Percentiles rank a stretch among this genome's conserved stretches.
phyloP scores from a whole-genome alignment of 352 stramenopile genomes.

The Blastocystis sp. region DNA sequence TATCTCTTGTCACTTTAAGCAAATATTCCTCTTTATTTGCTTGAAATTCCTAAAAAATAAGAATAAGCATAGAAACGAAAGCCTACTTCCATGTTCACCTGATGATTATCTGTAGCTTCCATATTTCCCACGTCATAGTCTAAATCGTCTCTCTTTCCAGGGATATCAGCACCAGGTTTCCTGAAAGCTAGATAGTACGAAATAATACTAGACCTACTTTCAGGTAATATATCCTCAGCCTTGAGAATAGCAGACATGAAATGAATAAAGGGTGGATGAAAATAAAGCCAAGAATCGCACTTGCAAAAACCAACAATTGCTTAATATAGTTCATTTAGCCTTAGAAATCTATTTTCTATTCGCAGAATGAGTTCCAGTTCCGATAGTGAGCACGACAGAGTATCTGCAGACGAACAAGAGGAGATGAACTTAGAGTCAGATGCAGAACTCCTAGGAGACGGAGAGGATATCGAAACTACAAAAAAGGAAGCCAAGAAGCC shows the following conservation, averaged over 20 bases:
- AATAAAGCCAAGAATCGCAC: background rate
- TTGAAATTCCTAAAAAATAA: slow-evolving; percentile 18
- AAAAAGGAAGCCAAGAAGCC: background rate
- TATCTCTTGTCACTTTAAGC: slow-evolving; percentile 78
- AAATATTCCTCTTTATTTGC: slow-evolving; percentile 77
- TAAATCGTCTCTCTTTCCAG: slow-evolving; percentile 70
- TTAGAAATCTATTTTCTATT: background rate
- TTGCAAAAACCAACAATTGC: background rate
- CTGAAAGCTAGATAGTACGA: slow-evolving; percentile 40
- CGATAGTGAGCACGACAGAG: background rate
- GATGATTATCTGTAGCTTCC: slow-evolving; percentile 78
- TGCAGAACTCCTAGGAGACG: background rate
- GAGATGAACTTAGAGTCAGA: background rate
- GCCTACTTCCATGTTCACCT: slow-evolving; percentile 71
- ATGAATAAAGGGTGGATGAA: background rate
- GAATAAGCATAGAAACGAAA: background rate
- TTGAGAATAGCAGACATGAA: slow-evolving; percentile 31
- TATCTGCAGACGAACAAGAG: background rate
- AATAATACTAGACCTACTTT: background rate
- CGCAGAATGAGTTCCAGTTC: slow-evolving; percentile 6
- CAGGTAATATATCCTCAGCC: slow-evolving; percentile 5
- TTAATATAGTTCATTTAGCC: background rate
- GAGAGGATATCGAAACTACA: background rate
- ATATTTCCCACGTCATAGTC: slow-evolving; percentile 81
- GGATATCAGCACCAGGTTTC: slow-evolving; percentile 12